These are phyloP conservation scores for Larix kaempferi DNA, from an alignment of 75 land plant genomes.

Conservation along the genomic window DNA sequence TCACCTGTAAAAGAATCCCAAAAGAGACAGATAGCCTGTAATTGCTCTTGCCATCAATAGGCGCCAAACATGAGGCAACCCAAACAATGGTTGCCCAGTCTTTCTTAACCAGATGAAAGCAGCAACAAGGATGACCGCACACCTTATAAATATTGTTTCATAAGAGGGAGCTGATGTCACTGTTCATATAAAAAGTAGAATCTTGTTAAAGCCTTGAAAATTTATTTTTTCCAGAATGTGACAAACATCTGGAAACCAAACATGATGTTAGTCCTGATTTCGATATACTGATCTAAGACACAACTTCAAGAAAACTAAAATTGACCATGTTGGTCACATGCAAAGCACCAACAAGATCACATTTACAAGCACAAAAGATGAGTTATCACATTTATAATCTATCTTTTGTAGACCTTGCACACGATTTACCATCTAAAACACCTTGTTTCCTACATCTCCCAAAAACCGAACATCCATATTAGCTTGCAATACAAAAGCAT, in stretches of 20 bases:
- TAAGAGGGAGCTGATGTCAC: conserved; percentile 5
- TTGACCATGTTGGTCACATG: neutral
- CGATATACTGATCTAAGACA: neutral
- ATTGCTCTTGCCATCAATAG: conserved; percentile 14
- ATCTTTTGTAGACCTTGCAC: neutral
- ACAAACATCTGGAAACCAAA: neutral
- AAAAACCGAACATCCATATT: neutral
- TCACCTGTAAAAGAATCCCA: conserved; percentile 23
- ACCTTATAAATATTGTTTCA: conserved; percentile 18
- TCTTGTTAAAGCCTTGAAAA: neutral
- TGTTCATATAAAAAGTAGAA: conserved; percentile 7
- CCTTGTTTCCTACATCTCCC: neutral
- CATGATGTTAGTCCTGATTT: neutral
- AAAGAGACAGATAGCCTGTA: conserved; percentile 11
- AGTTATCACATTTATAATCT: neutral
- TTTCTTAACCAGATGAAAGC: neutral
- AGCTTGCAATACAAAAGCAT: neutral
- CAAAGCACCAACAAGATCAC: neutral
- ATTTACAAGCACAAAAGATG: neutral
- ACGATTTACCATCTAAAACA: neutral
- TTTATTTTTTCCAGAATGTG: neutral
- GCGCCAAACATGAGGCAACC: conserved; percentile 10
- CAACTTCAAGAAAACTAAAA: neutral
- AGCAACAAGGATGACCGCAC: conserved; percentile 16
- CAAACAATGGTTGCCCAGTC: conserved; percentile 21